Evolutionary conservation across 352 stramenopile species (phyloP).

Genomic region (Phytopythium litorale): DNA sequence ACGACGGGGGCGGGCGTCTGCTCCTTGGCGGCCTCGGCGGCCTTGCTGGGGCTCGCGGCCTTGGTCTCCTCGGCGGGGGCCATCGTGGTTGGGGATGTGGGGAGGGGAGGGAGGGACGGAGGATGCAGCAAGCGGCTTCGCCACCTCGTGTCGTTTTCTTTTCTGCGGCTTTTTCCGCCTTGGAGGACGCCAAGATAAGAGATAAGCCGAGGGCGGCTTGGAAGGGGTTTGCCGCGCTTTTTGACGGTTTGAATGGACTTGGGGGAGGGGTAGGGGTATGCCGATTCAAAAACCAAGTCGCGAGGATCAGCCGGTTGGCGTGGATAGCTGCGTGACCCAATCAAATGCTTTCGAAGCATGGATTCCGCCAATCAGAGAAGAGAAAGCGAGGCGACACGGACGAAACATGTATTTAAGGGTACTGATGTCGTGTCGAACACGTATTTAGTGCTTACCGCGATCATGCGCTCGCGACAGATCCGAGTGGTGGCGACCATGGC

Average conservation of each 20-base stretch:
- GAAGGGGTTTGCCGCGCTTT: too few relatives aligned
- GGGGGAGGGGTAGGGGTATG: too few relatives aligned
- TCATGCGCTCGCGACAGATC: too few relatives aligned
- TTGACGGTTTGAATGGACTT: too few relatives aligned
- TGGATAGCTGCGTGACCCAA: slow-evolving; percentile 7
- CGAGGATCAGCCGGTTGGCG: background rate
- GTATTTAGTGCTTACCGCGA: background rate
- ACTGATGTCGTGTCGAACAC: background rate
- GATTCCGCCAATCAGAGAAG: slow-evolving; percentile 29
- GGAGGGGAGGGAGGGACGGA: slow-evolving; percentile 4
- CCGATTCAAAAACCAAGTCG: background rate
- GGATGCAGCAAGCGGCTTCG: slow-evolving; percentile 3
- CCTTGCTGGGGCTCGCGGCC: slow-evolving; percentile 30
- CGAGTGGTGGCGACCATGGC: too few relatives aligned
- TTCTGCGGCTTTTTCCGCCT: slow-evolving; percentile 18
- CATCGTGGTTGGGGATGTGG: slow-evolving; percentile 12
- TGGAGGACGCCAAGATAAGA: too few relatives aligned
- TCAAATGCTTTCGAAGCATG: background rate
- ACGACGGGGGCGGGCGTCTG: slow-evolving; percentile 13
- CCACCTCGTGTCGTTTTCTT: slow-evolving; percentile 31
- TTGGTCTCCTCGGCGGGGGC: slow-evolving; percentile 51
- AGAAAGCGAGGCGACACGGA: slow-evolving; percentile 10
- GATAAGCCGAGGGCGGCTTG: too few relatives aligned
- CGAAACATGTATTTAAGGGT: slow-evolving; percentile 20
- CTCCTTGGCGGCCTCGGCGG: slow-evolving; percentile 16